phyloP scores from a whole-genome alignment of 2,329 filamentous ascomycete species.

The Plectosphaerella plurivora region DNA sequence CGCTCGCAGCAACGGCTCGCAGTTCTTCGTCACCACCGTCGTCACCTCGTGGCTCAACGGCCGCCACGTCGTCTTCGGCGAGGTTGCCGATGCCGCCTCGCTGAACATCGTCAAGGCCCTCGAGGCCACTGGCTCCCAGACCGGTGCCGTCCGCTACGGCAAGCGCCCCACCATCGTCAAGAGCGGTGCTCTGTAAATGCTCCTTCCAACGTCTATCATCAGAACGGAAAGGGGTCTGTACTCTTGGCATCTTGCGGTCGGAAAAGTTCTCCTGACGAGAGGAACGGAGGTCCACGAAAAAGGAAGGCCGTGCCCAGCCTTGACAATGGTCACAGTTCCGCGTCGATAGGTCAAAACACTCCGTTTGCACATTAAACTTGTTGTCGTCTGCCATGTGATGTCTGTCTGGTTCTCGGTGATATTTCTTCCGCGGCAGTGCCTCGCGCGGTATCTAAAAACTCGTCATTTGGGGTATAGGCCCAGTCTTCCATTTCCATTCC shows the following conservation, averaged over 20 bases:
- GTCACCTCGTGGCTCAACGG: slow-evolving; percentile 80
- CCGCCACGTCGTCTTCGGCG: slow-evolving; percentile 81
- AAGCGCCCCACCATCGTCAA: slow-evolving; percentile 56
- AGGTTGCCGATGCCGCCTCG: slow-evolving; percentile 53
- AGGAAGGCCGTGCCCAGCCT: neutral
- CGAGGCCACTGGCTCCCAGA: slow-evolving; percentile 54
- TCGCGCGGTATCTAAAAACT: too few species aligned
- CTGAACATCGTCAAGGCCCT: slow-evolving; percentile 54
- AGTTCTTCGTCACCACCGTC: slow-evolving; percentile 97
- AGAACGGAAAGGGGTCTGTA: neutral
- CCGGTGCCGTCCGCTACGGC: slow-evolving; percentile 50
- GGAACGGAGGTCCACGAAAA: neutral
- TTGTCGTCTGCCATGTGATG: too few species aligned
- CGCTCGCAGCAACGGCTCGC: slow-evolving; percentile 81
- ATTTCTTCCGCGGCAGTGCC: too few species aligned
- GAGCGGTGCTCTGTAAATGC: slow-evolving; percentile 43
- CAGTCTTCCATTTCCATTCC: too few species aligned
- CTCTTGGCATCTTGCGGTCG: neutral
- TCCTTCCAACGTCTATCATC: slow-evolving; percentile 4
- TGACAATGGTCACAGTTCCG: neutral
- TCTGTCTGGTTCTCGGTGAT: too few species aligned
- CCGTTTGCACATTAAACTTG: too few species aligned
- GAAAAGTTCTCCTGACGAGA: neutral
- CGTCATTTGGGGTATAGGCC: too few species aligned
- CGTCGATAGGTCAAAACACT: neutral